Evolutionary conservation across 2,329 filamentous ascomycete species (phyloP), one percentile per base, ranked within the genome.

Genomic region (Sclerotinia subarctica): DNA sequence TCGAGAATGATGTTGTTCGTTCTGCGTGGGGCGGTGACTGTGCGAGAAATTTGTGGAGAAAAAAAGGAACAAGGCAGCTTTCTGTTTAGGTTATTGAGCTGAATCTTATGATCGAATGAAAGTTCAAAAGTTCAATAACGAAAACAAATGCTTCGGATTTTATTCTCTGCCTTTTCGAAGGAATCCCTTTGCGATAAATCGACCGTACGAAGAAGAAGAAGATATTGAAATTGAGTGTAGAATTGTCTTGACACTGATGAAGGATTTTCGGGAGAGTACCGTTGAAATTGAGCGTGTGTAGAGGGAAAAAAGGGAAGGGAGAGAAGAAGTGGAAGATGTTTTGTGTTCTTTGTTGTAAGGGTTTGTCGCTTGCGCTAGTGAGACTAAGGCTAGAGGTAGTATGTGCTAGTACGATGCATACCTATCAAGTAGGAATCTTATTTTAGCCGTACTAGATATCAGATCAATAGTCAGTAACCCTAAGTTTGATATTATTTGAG

Each of bases 211-310:
- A 53, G 56, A 51, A 57, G 62, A 66, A 68, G 65, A 71, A 68
- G 63, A 54, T 64, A 56, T 49, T 57, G n/a, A 5, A 29, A 69
- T 53, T 29, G 51, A 17, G 57, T n/a, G 59, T 54, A 69, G 32
- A 38, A 66, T 70, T 69, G 70, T 65, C 69, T 59, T 68, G 70
- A 71, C 71, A 72, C 71, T 54, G 71, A 70, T 67, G 58, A 64
- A 47, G 56, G 56, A 57, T 62, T 68, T 70, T 58, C 64, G 64
- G 70, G 59, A 69, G 69, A 49, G 69, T 67, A 71, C 69, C 70
- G 68, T 72, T 69, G 69, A 66, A 59, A 47, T 69, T 56, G 59
- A 66, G 68, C 68, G 71, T 71, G 71, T 56, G 59, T 56, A 54
- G 64, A 58, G 49, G 38, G 66, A 46, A 35, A 49, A 56, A 19